Evolutionary conservation across 1,139 yeast species (phyloP), one percentile per base, ranked within the genome.

Genomic region (Yamadazyma sp.): DNA sequence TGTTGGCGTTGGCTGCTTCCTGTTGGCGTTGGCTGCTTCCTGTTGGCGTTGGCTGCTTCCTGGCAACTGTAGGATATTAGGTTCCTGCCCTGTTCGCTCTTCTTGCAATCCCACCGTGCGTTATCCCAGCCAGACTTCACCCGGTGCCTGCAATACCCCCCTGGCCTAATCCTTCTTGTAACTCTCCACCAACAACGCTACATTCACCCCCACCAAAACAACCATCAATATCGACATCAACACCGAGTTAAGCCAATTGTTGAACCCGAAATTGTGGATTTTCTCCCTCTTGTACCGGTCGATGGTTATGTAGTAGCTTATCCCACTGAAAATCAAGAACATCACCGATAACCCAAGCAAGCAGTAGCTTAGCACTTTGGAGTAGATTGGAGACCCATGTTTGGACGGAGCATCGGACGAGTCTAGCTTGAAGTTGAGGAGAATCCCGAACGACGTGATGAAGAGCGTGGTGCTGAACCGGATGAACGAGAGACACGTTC

Each of bases 401-500:
- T 35, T 37, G 17, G 37, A 22, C 8, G 32, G 17, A 4, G 35
- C 14, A 2, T 53, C 55, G 2, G 59, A 45, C 2, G 75, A 63
- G 36, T 70, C 69, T 15, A 79, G 55, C 37, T 73, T 62, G 51
- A 75, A 77, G 48, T 79, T 73, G n/a, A 79, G 49, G 6, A 76
- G 50, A 26, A 80, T 66, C 0, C 81, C 80, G 38, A 78, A 59
- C 1, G 83, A 73, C 2, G 80, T 66, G 31, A 81, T 61, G 38
- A 75, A 66, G 11, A 80, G 59, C 1, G 79, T 64, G 1, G 74
- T 61, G 1, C 82, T 59, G 47, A 79, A 76, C 41, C 80, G 64
- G 36, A 78, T 59, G 58, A 79, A 76, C 23, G 79, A 64, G 9
- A 81, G 58, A 23, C 80, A 67, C 0, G 85, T 79, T 33, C 85